phyloP scores from a whole-genome alignment of 495 filamentous ascomycete genomes.

The Neurospora tetraspora region DNA sequence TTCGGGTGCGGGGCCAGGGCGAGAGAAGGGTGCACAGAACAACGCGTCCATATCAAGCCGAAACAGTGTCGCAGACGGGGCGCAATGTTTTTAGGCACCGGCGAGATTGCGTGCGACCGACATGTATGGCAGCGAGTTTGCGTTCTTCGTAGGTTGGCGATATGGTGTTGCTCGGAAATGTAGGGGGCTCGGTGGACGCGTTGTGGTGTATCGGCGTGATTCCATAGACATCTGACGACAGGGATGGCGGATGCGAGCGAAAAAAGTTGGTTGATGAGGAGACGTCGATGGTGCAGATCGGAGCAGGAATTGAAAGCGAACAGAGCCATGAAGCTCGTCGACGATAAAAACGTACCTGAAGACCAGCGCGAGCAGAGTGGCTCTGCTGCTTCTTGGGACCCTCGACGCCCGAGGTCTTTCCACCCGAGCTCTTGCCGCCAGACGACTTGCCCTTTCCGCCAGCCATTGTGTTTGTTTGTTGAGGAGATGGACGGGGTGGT shows the following conservation, averaged over 20 bases:
- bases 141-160: background rate
- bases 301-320: conserved; percentile 3
- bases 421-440: conserved; percentile 75
- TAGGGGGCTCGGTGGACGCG: conserved; percentile 7
- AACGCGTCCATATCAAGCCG: background rate
- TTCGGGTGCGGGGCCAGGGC: background rate
- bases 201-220: conserved; percentile 4
- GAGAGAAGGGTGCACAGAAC: background rate
- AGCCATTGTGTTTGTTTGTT: conserved; percentile 36
- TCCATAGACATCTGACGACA: background rate
- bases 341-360: conserved; percentile 68
- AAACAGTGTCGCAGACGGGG: background rate
- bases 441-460: conserved; percentile 93
- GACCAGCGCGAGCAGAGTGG: conserved; percentile 94
- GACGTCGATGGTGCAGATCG: background rate
- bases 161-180: conserved; percentile 1
- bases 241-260: background rate
- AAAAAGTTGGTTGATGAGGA: background rate
- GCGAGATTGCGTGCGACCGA: background rate
- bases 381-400: conserved; percentile 88
- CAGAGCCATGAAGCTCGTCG: conserved; percentile 9
- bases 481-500: conserved; percentile 8
- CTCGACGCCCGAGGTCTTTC: conserved; percentile 68
- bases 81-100: background rate
- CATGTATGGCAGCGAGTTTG: background rate